Evolutionary conservation across 2,329 filamentous ascomycete species (phyloP), one percentile per base, ranked within the genome.

Genomic region (Colletotrichum incanum): DNA sequence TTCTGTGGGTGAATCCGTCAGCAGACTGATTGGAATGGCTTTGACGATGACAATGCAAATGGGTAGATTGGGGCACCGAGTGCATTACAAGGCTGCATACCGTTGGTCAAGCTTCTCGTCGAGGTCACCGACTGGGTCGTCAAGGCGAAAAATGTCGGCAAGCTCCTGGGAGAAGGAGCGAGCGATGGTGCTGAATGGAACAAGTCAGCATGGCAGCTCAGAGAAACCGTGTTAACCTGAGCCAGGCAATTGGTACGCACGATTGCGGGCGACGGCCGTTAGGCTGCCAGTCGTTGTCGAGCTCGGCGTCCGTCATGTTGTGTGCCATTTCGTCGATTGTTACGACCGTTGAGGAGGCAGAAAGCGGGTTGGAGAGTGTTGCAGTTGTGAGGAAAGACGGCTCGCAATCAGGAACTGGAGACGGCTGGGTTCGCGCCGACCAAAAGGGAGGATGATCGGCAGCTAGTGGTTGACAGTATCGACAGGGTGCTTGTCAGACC

Each of bases 141-240:
- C 94, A 79, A 98, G 92, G 79, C 93, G 93, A 86, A 98, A 98
- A 77, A 97, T 93, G 80, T 94, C 93, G 86, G 96, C 93, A 73
- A 98, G 87, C 81, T 96, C 94, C 55, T 91, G 87, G 72, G 94
- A 96, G 84, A 98, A 98, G 80, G 93, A 94, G 77, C 91, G 93
- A 65, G 95, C 95, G 83, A 98, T 91, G 73, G 94, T 96, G 75
- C 95, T 98, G 83, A 58, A 74, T 65, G 65, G 28, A 26, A 20
- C 31, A 56, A 52, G 49, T 63, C 50, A 62, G 69, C 43, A 60
- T 49, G 34, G 26, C 23, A 56, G 28, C 23, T 50, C 47, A n/a
- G 16, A 58, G n/a, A 37, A 41, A 41, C 49, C n/a, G n/a, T 52
- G 84, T 73, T 90, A 90, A 80, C 93, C 90, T 79, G 87, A 89